These are phyloP conservation scores for Lupinus albus DNA, from an alignment of 306 rosid genomes.

Conservation along the genomic window DNA sequence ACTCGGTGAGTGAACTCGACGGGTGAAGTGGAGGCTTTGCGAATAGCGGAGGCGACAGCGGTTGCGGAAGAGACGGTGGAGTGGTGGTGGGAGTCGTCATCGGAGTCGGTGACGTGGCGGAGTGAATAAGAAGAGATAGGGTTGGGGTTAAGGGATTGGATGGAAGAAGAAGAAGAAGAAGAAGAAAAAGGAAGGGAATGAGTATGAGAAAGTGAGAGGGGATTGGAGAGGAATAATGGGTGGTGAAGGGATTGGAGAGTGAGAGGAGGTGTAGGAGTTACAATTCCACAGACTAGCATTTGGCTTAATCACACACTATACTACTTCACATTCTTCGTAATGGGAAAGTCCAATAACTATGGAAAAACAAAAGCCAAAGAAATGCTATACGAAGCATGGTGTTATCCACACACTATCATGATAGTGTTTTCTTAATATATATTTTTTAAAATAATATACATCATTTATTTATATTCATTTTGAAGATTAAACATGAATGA, in stretches of 20 bases:
- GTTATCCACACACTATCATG: no score
- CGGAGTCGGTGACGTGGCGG: slow-evolving; percentile 51
- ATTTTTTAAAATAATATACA: no score
- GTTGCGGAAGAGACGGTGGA: slow-evolving; percentile 64
- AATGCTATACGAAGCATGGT: no score
- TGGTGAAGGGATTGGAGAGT: not conserved
- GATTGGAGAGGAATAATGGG: not conserved
- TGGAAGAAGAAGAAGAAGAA: slow-evolving; percentile 26
- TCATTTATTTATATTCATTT: no score
- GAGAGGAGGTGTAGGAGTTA: not conserved
- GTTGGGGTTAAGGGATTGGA: slow-evolving; percentile 51
- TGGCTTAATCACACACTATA: no score
- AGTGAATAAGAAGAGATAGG: slow-evolving; percentile 36
- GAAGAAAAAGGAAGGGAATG: slow-evolving; percentile 37
- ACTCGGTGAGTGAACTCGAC: slow-evolving; percentile 71
- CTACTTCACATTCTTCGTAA: no score
- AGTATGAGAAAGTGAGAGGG: not conserved
- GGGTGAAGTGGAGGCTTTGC: slow-evolving; percentile 76
- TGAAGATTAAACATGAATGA: no score
- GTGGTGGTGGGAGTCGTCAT: slow-evolving; percentile 37
- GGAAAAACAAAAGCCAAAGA: no score
- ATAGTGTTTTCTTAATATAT: no score
- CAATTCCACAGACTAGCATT: not conserved
- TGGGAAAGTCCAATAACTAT: no score
- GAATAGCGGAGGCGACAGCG: slow-evolving; percentile 75